phyloP scores from a whole-genome alignment of 345 rosid genomes.

The Heritiera littoralis region DNA sequence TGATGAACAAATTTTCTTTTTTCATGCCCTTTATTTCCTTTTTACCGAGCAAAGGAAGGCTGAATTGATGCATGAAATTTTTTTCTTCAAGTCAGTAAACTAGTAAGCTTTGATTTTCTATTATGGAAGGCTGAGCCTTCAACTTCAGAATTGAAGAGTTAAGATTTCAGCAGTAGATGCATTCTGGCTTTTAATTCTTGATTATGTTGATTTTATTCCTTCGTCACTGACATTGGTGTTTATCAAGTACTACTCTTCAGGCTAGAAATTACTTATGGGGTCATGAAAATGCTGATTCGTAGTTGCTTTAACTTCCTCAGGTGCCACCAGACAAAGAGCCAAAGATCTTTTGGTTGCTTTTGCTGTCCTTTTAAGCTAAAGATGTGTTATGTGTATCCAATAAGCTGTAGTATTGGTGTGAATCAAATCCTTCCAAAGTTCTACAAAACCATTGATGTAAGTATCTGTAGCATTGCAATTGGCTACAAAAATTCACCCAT shows the following conservation, averaged over 20 bases:
- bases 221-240: background rate
- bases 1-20: too few relatives aligned
- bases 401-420: constrained; percentile 2
- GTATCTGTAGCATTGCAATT: constrained; percentile 9
- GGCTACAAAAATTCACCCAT: constrained; percentile 10
- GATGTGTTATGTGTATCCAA: background rate
- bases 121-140: too few relatives aligned
- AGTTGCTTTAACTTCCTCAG: background rate
- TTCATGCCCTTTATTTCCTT: too few relatives aligned
- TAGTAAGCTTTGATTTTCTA: background rate
- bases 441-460: constrained; percentile 10
- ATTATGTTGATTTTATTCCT: background rate
- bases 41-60: too few relatives aligned
- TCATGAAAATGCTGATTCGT: background rate
- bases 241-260: background rate
- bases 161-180: too few relatives aligned
- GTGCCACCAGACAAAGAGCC: background rate
- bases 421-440: constrained; percentile 14
- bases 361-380: background rate
- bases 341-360: background rate
- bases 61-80: background rate
- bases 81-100: background rate
- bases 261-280: background rate
- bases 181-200: background rate
- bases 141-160: background rate